Evolutionary conservation across 2,329 filamentous ascomycete species (phyloP), one percentile per base, ranked within the genome.

Genomic region (Aspergillus brunneoviolaceus): DNA sequence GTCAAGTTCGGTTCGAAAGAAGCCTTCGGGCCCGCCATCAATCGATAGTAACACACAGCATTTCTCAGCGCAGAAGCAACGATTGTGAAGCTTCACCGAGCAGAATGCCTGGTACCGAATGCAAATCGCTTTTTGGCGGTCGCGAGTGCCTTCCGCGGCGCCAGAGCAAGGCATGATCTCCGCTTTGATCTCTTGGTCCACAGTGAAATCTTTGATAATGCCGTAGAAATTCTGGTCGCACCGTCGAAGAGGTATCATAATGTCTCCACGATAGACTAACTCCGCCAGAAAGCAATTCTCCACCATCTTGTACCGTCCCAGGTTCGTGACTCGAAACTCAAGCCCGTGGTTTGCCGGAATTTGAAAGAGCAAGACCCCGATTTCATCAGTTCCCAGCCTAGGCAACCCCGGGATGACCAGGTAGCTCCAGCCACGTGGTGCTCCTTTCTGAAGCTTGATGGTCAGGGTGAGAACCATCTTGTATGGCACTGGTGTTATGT

Each of bases 201-300:
- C 63, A 11, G 66, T 69, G 21, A 72, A 74, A 45, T 71, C 67
- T 42, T 66, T 70, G 39, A 75, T 33, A 9, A 68, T 65, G 1
- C 73, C 72, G 59, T 71, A 74, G 59, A 63, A 71, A 10, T 59
- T 60, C 31, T 56, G 59, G 23, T 68, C 61, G 42, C 69, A 73
- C 25, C 64, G 57, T 5, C 72, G 73, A 23, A 75, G 58, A 1
- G 72, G 64, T 25, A 74, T 51, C 39, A 70, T 60, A 42, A 75
- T 63, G 14, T 65, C 65, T 12, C 64, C 60, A 1, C 60, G 51
- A 11, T 65, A 57, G 1, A 53, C 19, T 27, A 75, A 73, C 29
- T 74, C 70, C 2, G 67, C 72, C 58, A 72, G 65, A 45, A 75
- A 65, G 39, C 69, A 74, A 47, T 68, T 62, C 27, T 74, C 69